Evolutionary conservation across 73 alveolate species (phyloP), one percentile per base, ranked within the genome.

Genomic region (Diophrys appendiculata): DNA sequence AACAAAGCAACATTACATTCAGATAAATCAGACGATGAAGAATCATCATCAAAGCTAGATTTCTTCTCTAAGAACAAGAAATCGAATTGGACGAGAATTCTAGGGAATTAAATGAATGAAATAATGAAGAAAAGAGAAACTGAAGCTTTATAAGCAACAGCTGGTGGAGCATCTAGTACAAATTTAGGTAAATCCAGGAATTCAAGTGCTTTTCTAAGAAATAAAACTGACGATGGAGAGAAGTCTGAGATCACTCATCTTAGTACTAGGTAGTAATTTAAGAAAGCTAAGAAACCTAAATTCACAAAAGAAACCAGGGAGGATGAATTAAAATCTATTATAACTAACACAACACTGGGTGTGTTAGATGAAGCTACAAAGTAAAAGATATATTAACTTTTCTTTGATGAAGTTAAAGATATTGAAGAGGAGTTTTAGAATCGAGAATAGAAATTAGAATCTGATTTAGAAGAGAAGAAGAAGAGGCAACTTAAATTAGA

Each of bases 401-500:
- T 67, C 54, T 67, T 25, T 11, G 68, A 75, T 2, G 68, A 75
- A 56, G 27, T 55, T 24, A 24, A 30, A 26, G 78, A 34, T 26
- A 3, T 25, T 8, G 56, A 29, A 28, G 8, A 2, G 26, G 67
- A 34, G 31, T 2, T 24, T 3, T 1, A 22, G 68, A 67, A 34
- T 11, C 8, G 1, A 33, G 65, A 33, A 24, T 1, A 2, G 68
- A 33, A 33, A 24, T 2, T 8, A 55, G 60, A 23, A 26, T 79
- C 33, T 33, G 88, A 69, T 1, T 32, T 52, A 26, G 88, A 85
- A 54, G 92, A 85, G 80, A 74, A 85, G 68, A 64, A 69, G 22
- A 85, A 72, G 77, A 24, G 84, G 27, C 52, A 84, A 65, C 65
- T 84, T 0, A 84, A 84, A 54, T 23, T 69, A 54, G 92, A 84